phyloP scores from a whole-genome alignment of 2,329 filamentous ascomycete genomes.

The Beauveria scarabaeidicola region DNA sequence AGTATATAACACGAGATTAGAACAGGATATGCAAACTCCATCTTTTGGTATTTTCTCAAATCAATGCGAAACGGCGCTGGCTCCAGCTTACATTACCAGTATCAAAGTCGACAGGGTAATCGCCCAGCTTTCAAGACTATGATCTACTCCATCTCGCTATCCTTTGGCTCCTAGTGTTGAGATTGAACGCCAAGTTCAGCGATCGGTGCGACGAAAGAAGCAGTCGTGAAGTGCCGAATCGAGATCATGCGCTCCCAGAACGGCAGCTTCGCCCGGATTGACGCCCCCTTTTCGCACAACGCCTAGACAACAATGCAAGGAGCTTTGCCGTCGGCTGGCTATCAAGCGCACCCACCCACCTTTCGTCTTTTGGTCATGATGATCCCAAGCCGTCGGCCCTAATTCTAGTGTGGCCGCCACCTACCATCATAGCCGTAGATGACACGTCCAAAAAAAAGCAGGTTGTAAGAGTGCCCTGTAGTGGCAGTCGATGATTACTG shows the following conservation, averaged over 20 bases:
- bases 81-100: neutral
- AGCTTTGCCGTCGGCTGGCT: neutral
- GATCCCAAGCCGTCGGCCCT: too few species aligned
- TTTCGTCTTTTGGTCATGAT: neutral
- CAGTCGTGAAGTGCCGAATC: neutral
- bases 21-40: neutral
- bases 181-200: neutral
- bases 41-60: neutral
- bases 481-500: neutral
- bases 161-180: neutral
- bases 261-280: constrained; percentile 1
- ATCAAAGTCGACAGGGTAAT: neutral
- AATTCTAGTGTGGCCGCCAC: neutral
- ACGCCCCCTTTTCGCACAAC: neutral
- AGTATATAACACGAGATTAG: neutral
- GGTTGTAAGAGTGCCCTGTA: neutral
- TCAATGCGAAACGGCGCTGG: neutral
- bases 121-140: neutral
- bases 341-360: neutral
- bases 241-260: neutral
- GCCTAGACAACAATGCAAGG: neutral
- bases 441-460: neutral
- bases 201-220: neutral
- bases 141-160: neutral
- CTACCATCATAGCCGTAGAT: neutral